Conservation (phyloP, 345 rosid species). For the Rhodomyrtus tomentosa region DNA sequence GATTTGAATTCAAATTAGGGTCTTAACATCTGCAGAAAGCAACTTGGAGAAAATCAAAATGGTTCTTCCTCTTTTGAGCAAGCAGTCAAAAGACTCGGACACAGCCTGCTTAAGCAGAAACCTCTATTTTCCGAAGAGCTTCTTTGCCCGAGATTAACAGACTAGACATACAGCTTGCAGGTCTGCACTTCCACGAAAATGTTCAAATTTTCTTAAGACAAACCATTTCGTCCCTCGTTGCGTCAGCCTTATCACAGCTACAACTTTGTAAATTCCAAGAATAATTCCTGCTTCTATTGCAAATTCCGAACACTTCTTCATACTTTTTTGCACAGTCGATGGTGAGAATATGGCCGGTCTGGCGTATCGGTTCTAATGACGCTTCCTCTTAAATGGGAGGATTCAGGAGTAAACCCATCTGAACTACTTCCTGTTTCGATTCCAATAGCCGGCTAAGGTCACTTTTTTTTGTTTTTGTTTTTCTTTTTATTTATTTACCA, state of each 20-base stretch:
- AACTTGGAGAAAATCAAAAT: not conserved
- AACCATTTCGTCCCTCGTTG: no score
- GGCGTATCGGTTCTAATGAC: not conserved
- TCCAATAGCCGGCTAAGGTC: no score
- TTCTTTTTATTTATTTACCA: no score
- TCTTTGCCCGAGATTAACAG: no score
- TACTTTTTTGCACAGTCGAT: not conserved
- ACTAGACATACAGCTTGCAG: no score
- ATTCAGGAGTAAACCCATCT: not conserved
- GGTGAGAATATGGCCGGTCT: not conserved
- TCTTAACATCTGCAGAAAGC: not conserved
- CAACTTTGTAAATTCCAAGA: not conserved
- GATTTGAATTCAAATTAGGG: not conserved
- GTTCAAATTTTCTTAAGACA: no score
- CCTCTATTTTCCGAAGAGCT: no score
- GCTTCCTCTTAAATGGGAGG: not conserved
- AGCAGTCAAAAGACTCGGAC: not conserved
- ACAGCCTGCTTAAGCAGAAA: no score
- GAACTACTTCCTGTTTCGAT: not conserved
- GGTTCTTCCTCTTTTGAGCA: not conserved
- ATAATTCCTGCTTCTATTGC: not conserved
- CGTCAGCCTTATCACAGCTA: no score
- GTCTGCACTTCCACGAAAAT: not conserved
- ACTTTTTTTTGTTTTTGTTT: no score
- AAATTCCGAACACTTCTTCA: not conserved